These are phyloP conservation scores for Aspergillus tamarii DNA, from an alignment of 2,329 filamentous ascomycete genomes.

Conservation along the genomic window DNA sequence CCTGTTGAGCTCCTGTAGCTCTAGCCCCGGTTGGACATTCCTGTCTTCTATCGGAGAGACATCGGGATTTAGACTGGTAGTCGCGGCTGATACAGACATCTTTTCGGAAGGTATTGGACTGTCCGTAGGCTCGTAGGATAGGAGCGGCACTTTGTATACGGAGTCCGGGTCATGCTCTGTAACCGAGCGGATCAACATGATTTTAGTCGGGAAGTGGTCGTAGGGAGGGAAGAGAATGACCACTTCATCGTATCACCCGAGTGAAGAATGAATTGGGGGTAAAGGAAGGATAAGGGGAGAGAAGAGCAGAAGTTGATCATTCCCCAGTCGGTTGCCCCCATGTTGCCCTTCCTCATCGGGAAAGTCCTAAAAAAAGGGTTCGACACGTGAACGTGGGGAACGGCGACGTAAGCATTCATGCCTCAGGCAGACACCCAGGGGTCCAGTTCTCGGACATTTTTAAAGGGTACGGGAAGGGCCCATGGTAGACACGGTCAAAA, in stretches of 20 bases:
- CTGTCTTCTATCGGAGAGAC: not conserved
- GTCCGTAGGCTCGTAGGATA: not conserved
- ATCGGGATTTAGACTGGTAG: not conserved
- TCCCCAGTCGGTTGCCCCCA: not conserved
- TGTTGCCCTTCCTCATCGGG: slow-evolving; percentile 10
- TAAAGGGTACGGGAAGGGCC: not conserved
- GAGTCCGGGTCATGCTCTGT: not conserved
- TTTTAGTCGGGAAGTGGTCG: not conserved
- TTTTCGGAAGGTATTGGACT: not conserved
- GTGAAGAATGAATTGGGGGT: not conserved
- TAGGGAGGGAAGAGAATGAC: not conserved
- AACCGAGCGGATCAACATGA: not conserved
- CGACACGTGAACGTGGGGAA: slow-evolving; percentile 12
- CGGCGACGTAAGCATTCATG: not conserved
- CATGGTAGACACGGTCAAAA: too few relatives aligned
- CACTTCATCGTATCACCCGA: not conserved
- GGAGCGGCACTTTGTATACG: slow-evolving; percentile 1
- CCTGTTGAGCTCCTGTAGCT: slow-evolving; percentile 8
- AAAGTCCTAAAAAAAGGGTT: not conserved
- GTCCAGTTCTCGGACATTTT: not conserved
- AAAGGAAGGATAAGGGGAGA: not conserved
- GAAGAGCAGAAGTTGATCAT: not conserved
- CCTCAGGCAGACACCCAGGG: not conserved
- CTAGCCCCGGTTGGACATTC: slow-evolving; percentile 1
- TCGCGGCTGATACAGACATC: not conserved